Conservation (phyloP, 768 basidiomycete genomes). For the Agaricus subrufescens region DNA sequence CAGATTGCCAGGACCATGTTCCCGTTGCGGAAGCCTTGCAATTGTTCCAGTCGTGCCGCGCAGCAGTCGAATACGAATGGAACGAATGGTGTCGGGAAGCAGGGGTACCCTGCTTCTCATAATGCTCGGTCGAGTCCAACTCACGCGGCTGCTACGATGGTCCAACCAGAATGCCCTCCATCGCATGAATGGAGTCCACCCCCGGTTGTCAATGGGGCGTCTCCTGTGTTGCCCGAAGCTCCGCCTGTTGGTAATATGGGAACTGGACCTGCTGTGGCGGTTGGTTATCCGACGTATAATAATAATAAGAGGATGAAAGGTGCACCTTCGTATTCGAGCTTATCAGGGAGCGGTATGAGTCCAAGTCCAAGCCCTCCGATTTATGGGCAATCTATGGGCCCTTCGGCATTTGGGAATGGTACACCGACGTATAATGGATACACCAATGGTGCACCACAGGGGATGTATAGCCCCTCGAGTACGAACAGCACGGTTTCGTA, state of each 20-base stretch:
- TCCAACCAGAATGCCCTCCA: constrained; percentile 24
- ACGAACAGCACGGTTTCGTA: constrained; percentile 3
- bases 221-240: constrained; percentile 33
- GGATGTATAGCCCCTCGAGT: not conserved
- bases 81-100: constrained; percentile 18
- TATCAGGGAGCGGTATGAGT: constrained; percentile 5
- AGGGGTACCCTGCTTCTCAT: not conserved
- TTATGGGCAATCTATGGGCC: not conserved
- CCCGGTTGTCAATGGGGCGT: constrained; percentile 21
- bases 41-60: constrained; percentile 24
- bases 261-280: not conserved
- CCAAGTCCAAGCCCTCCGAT: not conserved
- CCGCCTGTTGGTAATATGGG: constrained; percentile 9
- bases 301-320: not conserved
- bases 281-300: constrained; percentile 1
- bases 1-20: constrained; percentile 37
- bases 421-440: not conserved
- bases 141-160: not conserved
- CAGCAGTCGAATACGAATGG: constrained; percentile 8
- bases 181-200: constrained; percentile 43
- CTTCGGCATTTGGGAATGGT: not conserved
- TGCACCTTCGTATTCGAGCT: not conserved
- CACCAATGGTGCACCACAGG: not conserved
- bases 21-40: constrained; percentile 40
- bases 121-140: not conserved